A percentile compares a stretch with the other conserved stretches of the same genome.
These are phyloP conservation scores for Selenicereus undatus DNA, from an alignment of 148 eudicot species.

Conservation along the genomic window DNA sequence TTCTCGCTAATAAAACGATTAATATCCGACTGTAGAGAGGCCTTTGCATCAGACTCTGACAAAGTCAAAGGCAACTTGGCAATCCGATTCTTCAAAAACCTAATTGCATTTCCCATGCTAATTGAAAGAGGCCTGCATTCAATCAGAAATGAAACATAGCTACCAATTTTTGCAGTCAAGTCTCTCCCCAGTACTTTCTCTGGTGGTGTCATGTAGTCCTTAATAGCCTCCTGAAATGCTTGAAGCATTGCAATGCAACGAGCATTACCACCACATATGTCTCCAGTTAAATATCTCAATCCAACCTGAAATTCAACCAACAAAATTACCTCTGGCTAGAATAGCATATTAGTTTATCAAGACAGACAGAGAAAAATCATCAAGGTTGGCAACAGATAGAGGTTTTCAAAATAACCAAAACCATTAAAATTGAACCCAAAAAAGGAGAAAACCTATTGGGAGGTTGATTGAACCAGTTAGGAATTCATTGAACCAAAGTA, in stretches of 20 bases:
- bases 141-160: conserved; percentile 82
- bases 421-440: no score
- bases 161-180: conserved; percentile 74
- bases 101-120: conserved; percentile 98
- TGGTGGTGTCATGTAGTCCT: conserved; percentile 78
- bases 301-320: conserved; percentile 66
- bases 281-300: conserved; percentile 78
- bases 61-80: conserved; percentile 62
- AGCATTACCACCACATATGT: conserved; percentile 89
- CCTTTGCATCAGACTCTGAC: conserved; percentile 92
- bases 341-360: neutral
- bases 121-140: conserved; percentile 98
- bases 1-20: conserved; percentile 74
- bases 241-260: conserved; percentile 98
- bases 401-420: no score
- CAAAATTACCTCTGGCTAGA: neutral
- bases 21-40: conserved; percentile 64
- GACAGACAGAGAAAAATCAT: neutral
- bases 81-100: conserved; percentile 72
- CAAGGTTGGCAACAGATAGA: neutral
- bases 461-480: no score
- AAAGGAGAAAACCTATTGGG: no score
- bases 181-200: conserved; percentile 77
- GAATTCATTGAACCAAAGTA: no score
- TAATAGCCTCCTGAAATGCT: conserved; percentile 89